Percentiles rank a stretch among this genome's conserved stretches.
Evolutionary conservation across 2,329 filamentous ascomycete genomes (phyloP).

Genomic region (Magnaporthiopsis incrustans): DNA sequence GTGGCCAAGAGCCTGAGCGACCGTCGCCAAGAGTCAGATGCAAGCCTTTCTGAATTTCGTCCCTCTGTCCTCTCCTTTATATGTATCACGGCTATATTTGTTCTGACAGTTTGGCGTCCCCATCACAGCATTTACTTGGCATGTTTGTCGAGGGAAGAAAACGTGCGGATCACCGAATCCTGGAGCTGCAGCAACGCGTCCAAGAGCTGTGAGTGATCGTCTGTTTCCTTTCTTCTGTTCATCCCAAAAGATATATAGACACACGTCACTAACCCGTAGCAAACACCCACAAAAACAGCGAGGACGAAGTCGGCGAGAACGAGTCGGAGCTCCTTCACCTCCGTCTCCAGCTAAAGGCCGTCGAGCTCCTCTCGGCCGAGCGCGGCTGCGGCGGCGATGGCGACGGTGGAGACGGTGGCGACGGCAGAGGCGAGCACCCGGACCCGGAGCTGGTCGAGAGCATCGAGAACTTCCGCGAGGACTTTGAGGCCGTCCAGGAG

Average conservation of each 20-base stretch:
- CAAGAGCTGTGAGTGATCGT: conserved; percentile 41
- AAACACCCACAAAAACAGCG: conserved; percentile 28
- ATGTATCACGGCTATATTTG: neutral
- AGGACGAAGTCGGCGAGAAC: conserved; percentile 46
- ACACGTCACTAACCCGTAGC: neutral
- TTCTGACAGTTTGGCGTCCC: neutral
- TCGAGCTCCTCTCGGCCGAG: conserved; percentile 44
- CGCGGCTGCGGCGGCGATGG: conserved; percentile 21
- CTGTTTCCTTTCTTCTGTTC: neutral
- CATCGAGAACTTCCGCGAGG: conserved; percentile 53
- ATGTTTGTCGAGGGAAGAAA: conserved; percentile 51
- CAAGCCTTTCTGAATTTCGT: conserved; percentile 22
- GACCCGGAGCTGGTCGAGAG: conserved; percentile 50
- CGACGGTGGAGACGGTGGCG: too few species aligned
- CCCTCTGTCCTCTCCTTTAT: neutral
- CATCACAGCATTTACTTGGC: conserved; percentile 48
- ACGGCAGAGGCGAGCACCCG: conserved; percentile 24
- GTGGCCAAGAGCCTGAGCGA: conserved; percentile 43
- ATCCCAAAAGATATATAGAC: neutral
- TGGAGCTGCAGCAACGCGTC: conserved; percentile 51
- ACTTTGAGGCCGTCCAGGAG: conserved; percentile 26
- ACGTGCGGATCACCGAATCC: conserved; percentile 47
- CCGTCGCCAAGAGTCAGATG: conserved; percentile 53
- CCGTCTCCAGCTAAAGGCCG: conserved; percentile 53
- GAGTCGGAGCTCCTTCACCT: conserved; percentile 54